Conservation (phyloP, 2,329 filamentous ascomycete genomes). For the Blastomyces emzantsi region DNA sequence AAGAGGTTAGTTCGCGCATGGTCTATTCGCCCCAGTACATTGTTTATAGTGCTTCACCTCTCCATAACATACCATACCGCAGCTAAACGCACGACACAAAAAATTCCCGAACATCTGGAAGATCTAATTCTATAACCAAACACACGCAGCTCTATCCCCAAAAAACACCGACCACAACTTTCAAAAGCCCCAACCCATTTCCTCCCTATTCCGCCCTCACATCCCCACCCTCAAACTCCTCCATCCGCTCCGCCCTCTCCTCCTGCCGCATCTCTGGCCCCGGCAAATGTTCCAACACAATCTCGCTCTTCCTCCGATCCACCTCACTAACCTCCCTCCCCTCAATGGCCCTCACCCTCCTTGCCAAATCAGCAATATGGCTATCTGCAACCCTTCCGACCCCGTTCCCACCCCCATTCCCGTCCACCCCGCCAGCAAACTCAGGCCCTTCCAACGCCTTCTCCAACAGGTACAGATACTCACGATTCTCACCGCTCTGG, state of each 20-base stretch:
- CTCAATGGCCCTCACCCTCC: slow-evolving; percentile 59
- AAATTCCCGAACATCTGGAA: neutral
- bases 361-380: slow-evolving; percentile 75
- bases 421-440: slow-evolving; percentile 61
- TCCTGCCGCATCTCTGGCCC: slow-evolving; percentile 11
- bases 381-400: slow-evolving; percentile 63
- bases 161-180: neutral
- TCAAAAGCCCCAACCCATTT: neutral
- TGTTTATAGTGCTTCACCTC: neutral
- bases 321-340: slow-evolving; percentile 19
- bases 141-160: neutral
- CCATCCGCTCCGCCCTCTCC: slow-evolving; percentile 14
- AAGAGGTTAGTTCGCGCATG: neutral
- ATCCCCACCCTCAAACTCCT: slow-evolving; percentile 26
- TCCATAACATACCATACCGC: neutral
- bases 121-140: slow-evolving; percentile 1
- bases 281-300: slow-evolving; percentile 14
- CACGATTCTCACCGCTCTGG: slow-evolving; percentile 79
- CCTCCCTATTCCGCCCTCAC: slow-evolving; percentile 14
- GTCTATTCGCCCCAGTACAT: neutral
- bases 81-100: neutral
- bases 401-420: slow-evolving; percentile 63
- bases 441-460: slow-evolving; percentile 63
- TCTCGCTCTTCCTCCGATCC: slow-evolving; percentile 27
- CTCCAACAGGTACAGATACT: slow-evolving; percentile 80